These are phyloP conservation scores for Pseudogymnoascus sp. DNA, from an alignment of 2,329 filamentous ascomycete species.

Conservation along the genomic window DNA sequence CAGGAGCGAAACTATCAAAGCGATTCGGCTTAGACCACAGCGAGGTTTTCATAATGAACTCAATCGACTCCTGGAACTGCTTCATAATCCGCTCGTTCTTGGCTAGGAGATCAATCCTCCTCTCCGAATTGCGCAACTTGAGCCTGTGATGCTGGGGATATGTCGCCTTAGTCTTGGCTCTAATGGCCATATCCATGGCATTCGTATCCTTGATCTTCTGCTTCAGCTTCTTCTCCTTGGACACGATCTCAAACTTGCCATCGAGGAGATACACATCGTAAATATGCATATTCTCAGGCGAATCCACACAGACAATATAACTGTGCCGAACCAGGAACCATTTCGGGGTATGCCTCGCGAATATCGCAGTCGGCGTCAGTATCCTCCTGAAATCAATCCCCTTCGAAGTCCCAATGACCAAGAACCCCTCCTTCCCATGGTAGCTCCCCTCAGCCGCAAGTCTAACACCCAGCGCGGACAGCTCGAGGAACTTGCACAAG, in stretches of 20 bases:
- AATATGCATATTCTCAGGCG: slow-evolving; percentile 96
- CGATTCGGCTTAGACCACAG: slow-evolving; percentile 76
- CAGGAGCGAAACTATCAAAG: slow-evolving; percentile 88
- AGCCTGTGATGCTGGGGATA: slow-evolving; percentile 68
- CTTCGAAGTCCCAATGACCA: slow-evolving; percentile 86
- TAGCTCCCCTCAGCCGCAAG: slow-evolving; percentile 93
- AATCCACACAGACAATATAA: slow-evolving; percentile 97
- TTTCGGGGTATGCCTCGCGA: slow-evolving; percentile 77
- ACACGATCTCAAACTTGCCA: slow-evolving; percentile 71
- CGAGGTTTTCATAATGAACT: slow-evolving; percentile 73
- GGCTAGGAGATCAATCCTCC: slow-evolving; percentile 83
- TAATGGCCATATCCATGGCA: slow-evolving; percentile 51
- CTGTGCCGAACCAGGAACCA: slow-evolving; percentile 98
- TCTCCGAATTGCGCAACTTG: slow-evolving; percentile 81
- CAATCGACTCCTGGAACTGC: slow-evolving; percentile 91
- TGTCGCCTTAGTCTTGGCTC: slow-evolving; percentile 27
- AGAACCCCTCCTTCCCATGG: slow-evolving; percentile 91
- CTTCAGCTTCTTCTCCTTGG: slow-evolving; percentile 54
- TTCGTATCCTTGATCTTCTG: slow-evolving; percentile 52
- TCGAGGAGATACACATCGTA: slow-evolving; percentile 99
- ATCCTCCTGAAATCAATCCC: slow-evolving; percentile 79
- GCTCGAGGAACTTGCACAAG: slow-evolving; percentile 87
- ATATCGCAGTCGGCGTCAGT: slow-evolving; percentile 68
- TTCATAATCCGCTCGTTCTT: slow-evolving; percentile 80
- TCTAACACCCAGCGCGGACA: slow-evolving; percentile 87